phyloP scores from a whole-genome alignment of 2,329 filamentous ascomycete species.

The Aspergillus spinulosporus region DNA sequence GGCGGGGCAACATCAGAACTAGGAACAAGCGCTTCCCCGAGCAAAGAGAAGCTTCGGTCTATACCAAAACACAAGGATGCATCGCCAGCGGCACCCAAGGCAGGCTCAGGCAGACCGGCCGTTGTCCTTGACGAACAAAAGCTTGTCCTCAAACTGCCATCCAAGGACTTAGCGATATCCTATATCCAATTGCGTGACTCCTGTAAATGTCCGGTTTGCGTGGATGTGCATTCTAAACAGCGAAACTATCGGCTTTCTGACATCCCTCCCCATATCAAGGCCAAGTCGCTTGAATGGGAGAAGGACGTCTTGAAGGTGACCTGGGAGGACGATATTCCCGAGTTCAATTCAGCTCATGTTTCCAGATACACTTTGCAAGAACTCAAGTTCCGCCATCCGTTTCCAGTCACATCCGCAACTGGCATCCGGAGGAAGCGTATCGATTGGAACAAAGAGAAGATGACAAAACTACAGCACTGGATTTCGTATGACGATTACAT shows the following conservation, averaged over 20 bases:
- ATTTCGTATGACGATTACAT: slow-evolving; percentile 74
- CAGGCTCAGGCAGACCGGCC: too few species aligned
- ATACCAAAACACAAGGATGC: too few species aligned
- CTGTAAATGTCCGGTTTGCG: slow-evolving; percentile 56
- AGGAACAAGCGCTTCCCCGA: too few species aligned
- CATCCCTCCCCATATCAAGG: slow-evolving; percentile 55
- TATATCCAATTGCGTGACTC: slow-evolving; percentile 52
- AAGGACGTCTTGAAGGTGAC: slow-evolving; percentile 53
- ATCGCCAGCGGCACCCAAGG: too few species aligned
- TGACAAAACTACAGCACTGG: slow-evolving; percentile 51
- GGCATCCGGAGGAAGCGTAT: slow-evolving; percentile 21
- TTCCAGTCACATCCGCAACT: background rate
- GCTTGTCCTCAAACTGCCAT: too few species aligned
- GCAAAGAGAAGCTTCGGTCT: too few species aligned
- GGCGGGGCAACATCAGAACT: too few species aligned
- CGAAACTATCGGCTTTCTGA: slow-evolving; percentile 65
- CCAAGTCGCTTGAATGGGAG: slow-evolving; percentile 38
- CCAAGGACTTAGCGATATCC: slow-evolving; percentile 5
- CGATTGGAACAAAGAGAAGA: slow-evolving; percentile 40
- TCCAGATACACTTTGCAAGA: slow-evolving; percentile 34
- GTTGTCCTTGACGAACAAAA: too few species aligned
- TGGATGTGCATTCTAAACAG: slow-evolving; percentile 61
- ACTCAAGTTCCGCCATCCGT: slow-evolving; percentile 8
- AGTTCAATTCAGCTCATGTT: slow-evolving; percentile 43
- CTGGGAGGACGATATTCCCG: slow-evolving; percentile 62